These are phyloP conservation scores for Podila minutissima DNA, from an alignment of 192 early-diverging fungal genomes.

Conservation along the genomic window DNA sequence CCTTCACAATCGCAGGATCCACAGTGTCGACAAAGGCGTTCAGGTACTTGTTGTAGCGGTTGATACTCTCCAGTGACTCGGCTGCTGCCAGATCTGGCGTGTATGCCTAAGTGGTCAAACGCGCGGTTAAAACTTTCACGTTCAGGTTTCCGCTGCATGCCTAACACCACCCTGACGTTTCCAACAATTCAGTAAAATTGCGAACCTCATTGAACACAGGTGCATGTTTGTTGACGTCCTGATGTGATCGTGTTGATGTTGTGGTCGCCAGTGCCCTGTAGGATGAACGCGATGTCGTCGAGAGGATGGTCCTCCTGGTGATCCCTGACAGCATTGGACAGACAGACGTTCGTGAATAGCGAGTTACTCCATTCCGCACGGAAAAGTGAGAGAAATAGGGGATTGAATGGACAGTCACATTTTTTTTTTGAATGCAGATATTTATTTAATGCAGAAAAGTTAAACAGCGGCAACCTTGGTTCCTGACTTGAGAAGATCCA, in stretches of 20 bases:
- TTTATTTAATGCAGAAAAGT: background rate
- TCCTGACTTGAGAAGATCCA: constrained; percentile 75
- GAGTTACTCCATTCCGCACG: background rate
- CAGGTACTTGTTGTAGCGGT: constrained; percentile 45
- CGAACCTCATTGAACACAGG: background rate
- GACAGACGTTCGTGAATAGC: background rate
- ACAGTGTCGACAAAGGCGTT: constrained; percentile 58
- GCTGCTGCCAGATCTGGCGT: constrained; percentile 20
- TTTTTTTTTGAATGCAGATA: too few species aligned
- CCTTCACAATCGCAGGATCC: constrained; percentile 17
- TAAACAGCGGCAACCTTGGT: constrained; percentile 49
- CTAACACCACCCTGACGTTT: too few species aligned
- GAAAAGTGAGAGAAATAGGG: background rate
- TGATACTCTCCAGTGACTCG: constrained; percentile 37
- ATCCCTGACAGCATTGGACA: constrained; percentile 1
- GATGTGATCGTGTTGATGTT: background rate
- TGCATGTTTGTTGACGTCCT: background rate
- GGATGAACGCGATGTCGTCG: background rate
- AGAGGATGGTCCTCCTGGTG: background rate
- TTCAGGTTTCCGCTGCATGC: too few species aligned
- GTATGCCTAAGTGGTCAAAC: constrained; percentile 4
- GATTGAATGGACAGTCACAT: background rate
- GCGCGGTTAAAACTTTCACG: too few species aligned
- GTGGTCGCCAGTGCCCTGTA: background rate
- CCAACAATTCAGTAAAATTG: too few species aligned